Evolutionary conservation across 768 basidiomycete species (phyloP), one percentile per base, ranked within the genome.

Genomic region (Tricholoma terreum): DNA sequence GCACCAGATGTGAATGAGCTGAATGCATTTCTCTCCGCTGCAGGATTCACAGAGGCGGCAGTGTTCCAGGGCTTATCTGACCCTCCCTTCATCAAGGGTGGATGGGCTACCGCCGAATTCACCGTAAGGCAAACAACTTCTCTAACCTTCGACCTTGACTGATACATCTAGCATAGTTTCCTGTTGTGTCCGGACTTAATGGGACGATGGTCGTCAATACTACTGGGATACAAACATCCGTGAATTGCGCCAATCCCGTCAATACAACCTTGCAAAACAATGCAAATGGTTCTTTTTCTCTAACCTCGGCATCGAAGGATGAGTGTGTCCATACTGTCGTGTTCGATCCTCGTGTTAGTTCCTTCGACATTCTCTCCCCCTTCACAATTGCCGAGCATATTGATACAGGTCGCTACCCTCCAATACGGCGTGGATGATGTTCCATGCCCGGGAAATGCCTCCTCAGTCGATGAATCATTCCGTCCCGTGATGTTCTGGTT

Each of bases 401-500:
- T 54, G 17, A 36, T 45, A 33, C 46, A 77, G 76, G 63, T 68
- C 34, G 69, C 81, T 5, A 63, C 66, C 1, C 65, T 74, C 54
- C 85, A 85, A 64, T 86, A 80, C 61, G 80, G 78, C 43, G 84
- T 83, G 3, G 50, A 69, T 17, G 61, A 65, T 17, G 74, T 77
- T 1, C 61, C 74, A 8, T 77, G 75, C 53, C 65, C 65, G n/a
- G 64, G 60, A 59, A 72, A 52, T 69, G 72, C 62, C 68, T 73
- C 57, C 57, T 63, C 50, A 33, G 57, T 60, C 4, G 63, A 71
- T 33, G 56, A 77, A 30, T 61, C 72, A 35, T 69, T 78, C 30
- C 79, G 75, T 34, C 84, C 87, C 7, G 84, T 88, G 42, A 78
- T 88, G 72, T 89, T 88, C 63, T 89, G 86, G 86, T 87, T 68